Evolutionary conservation across 306 rosid species (phyloP).

Genomic region (Abrus pulchellus): DNA sequence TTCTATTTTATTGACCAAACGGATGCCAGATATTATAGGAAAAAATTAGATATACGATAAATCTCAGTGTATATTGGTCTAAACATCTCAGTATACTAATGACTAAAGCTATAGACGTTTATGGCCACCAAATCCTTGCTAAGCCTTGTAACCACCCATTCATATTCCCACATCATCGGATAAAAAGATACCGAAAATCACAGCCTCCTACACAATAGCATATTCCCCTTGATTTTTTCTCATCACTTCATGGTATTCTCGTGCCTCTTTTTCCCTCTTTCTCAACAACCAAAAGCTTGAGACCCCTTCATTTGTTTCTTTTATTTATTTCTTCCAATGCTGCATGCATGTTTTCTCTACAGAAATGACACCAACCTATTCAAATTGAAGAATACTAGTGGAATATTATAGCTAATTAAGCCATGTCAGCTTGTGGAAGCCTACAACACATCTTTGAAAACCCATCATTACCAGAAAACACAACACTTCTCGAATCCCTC

Average conservation of each 20-base stretch:
- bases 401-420: constrained; percentile 10
- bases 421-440: constrained; percentile 82
- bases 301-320: neutral
- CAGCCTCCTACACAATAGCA: constrained; percentile 48
- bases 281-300: constrained; percentile 42
- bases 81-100: neutral
- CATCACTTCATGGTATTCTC: constrained; percentile 55
- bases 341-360: neutral
- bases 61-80: too few species aligned
- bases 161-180: constrained; percentile 29
- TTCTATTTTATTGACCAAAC: too few species aligned
- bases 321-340: neutral
- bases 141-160: constrained; percentile 54
- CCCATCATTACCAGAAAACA: constrained; percentile 68
- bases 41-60: too few species aligned
- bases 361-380: neutral
- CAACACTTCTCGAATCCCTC: constrained; percentile 68
- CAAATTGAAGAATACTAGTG: neutral
- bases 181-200: constrained; percentile 42
- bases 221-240: constrained; percentile 47
- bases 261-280: constrained; percentile 47
- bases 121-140: constrained; percentile 56
- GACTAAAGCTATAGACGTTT: constrained; percentile 9
- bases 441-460: constrained; percentile 78
- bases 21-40: too few species aligned